Evolutionary conservation across 2,329 filamentous ascomycete genomes (phyloP), one percentile per base, ranked within the genome.

Genomic region (Chalaropsis ovoidea): DNA sequence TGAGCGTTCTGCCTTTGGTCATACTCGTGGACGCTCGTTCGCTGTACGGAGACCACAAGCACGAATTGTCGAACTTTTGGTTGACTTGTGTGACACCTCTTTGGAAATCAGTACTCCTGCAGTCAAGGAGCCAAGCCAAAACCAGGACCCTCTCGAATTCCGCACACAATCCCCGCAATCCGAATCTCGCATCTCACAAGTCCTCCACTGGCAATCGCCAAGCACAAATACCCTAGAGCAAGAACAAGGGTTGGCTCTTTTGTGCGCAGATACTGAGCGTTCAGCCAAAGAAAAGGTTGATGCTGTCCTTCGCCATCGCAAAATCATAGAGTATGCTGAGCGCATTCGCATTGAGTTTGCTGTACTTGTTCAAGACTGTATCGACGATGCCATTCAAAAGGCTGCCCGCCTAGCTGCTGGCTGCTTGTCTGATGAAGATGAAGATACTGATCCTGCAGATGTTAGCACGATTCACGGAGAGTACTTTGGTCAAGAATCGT

Each of bases 131-230:
- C 81, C 86, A 8, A 64, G 49, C 19, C 60, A 64, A 56, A 63
- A 60, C n/a, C 83, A 87, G 69, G 72, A 74, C 45, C 80, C 83
- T 7, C 87, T 88, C 61, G 91, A 96, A 69, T 86, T 97, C 69
- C 86, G 93, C 60, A 96, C 93, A 0, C 89, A 96, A 73, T 99
- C 94, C 3, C 94, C 94, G 0, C 90, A 96, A 72, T 99, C 95
- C 0, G 94, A 99, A 73, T 94, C 90, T 54, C 86, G 93, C 41
- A 95, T 97, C 70, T 89, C 89, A 1, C 94, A 99, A 74, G 92
- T 99, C 5, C 75, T 95, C 70, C 91, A 96, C 73, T 99, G 95
- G 94, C 91, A 96, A 72, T 96, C 93, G 4, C 94, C 94, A 0
- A 92, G 90, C 71, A 88, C 87, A 62, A 93, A 93, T 71, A 94